A percentile compares a stretch with the other conserved stretches of the same genome.
phyloP scores from a whole-genome alignment of 2,329 filamentous ascomycete genomes.

The Pyrenochaeta sp. region DNA sequence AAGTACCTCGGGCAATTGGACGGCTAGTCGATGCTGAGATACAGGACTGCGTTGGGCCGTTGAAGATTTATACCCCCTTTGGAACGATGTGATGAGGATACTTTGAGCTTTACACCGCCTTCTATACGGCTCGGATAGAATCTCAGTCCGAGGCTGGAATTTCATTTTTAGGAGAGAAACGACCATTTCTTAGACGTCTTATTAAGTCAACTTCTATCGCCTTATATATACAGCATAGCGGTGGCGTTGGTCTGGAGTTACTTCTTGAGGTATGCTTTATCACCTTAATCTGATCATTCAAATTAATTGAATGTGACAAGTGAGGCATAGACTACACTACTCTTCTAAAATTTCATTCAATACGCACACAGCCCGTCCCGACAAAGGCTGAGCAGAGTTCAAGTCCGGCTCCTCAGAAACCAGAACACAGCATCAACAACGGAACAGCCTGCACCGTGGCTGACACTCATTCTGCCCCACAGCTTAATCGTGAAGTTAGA shows the following conservation, averaged over 20 bases:
- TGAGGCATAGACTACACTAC: no score
- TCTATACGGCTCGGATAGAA: neutral
- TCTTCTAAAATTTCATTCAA: no score
- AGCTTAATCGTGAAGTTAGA: no score
- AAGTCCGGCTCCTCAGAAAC: no score
- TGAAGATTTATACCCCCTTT: neutral
- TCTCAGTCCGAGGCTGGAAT: neutral
- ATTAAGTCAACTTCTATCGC: neutral
- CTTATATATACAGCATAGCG: neutral
- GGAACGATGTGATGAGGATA: neutral
- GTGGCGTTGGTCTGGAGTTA: neutral
- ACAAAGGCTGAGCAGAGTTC: no score
- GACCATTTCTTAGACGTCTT: neutral
- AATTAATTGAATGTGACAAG: no score
- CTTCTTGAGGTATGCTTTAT: neutral
- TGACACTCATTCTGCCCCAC: no score
- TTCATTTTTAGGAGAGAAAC: neutral
- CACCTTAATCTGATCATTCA: no score
- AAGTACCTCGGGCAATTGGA: conserved; percentile 67
- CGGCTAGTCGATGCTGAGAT: neutral
- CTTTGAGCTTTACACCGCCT: no score
- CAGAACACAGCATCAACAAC: no score
- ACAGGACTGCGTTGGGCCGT: neutral
- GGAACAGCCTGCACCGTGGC: no score
- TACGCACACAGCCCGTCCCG: no score